Evolutionary conservation across 2,329 filamentous ascomycete genomes (phyloP), one percentile per base, ranked within the genome.

Genomic region (Talaromyces rugulosus): DNA sequence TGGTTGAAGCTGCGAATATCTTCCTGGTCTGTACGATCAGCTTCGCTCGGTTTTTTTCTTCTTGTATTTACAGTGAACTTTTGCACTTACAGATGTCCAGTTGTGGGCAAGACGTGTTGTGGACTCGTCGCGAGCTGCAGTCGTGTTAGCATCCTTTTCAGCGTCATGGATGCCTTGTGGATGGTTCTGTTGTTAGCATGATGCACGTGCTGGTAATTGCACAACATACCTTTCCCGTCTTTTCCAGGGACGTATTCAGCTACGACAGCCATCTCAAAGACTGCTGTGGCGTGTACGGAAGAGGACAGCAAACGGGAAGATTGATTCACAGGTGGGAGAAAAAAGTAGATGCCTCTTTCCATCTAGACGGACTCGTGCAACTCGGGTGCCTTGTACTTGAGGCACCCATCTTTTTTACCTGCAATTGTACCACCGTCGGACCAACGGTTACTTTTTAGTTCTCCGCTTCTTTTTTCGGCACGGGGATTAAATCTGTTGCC

Each of bases 21-120:
- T 60, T 60, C 23, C n/a, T 60, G 14, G 58, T 42, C 58, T 60
- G 12, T 5, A 16, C 50, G n/a, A 31, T 53, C 4, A 53, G 50
- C 14, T 53, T 16, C 4, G 12, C 28, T 53, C 1, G 3, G 8
- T 11, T 12, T 27, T 14, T 27, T 18, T 23, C 44, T n/a, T n/a
- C 5, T 2, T 40, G 36, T 40, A n/a, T 16, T n/a, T 40, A 5
- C 5, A n/a, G 36, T 40, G 16, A 16, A 40, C 1, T n/a, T 14
- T 6, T 40, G 44, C 44, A 53, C 50, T 31, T 53, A 53, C 50
- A 14, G 50, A 12, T 16, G 50, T 4, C 50, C 50, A 53, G 14
- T 53, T 23, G 28, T 18, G 14, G 28, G 28, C 50, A 31, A 53
- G 16, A 12, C 7, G 50, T 28, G 16, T n/a, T 8, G 50, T 30